Base-by-base conservation (phyloP, 2,329 filamentous ascomycete genomes). In the Dothidotthia symphoricarpi region DNA sequence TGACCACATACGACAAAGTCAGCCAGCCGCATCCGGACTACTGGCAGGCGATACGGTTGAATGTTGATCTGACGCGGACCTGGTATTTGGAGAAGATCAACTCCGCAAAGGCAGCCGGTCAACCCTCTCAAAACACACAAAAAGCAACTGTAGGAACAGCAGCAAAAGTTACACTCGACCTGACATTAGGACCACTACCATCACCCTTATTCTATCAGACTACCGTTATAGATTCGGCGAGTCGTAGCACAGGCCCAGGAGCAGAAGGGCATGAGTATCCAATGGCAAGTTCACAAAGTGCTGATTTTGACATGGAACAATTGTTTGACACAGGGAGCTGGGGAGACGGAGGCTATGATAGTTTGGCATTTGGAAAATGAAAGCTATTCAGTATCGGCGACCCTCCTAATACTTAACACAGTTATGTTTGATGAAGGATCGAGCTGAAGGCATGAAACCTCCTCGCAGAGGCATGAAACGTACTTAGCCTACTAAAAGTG, bases 241-340 rank as follows among this genome's bases (percentile, higher is more conserved):
- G 19, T 22, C n/a, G 24, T 22, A 43, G 12, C n/a, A 34, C 44
- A 13, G 36, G 38, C n/a, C 24, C 35, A 15, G 34, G 12, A 4
- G 30, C 8, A 6, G 36, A 41, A 5, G 38, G 17, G 4, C 28
- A 24, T 5, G 16, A 13, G 10, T 59, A 59, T 17, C 49, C 57
- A 1, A 53, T 62, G 30, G 40, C 47, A 1, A 47, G 55, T 2
- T 53, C 64, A 51, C 54, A 41, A 17, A 36, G 43, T 31, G 22
- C 28, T 3, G 54, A 66, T 30, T 60, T 66, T 30, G 61, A 66
- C 25, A 59, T 64, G 52, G 60, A 61, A 24, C 51, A 51, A 12
- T 58, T 66, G 24, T 54, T 64, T n/a, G 60, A 64, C 16, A 51
- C 55, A 34, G 57, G 60, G 3, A 56, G 64, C 4, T 66, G 59